Evolutionary conservation across 2,329 filamentous ascomycete species (phyloP), one percentile per base, ranked within the genome.

Genomic region (Chrysoporthe deuterocubensis): DNA sequence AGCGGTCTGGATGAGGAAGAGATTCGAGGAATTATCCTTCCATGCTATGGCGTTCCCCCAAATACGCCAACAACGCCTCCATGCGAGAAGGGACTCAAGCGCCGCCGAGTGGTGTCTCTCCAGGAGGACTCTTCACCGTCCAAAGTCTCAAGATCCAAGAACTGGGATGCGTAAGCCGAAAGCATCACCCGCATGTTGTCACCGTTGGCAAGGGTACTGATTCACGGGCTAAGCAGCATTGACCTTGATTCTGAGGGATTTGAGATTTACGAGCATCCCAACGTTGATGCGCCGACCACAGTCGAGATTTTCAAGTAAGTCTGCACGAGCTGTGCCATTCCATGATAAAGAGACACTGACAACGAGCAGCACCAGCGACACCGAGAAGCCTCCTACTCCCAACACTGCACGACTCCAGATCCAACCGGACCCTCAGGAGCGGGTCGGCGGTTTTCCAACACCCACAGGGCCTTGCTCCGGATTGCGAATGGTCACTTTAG

Each of bases 281-380:
- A 62, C 5, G 52, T 57, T 13, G 32, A 48, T 16, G 65, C 66
- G 11, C 67, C 62, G 32, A 44, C n/a, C 34, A 62, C 67, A n/a
- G 34, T 37, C 14, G 63, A 68, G 58, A 66, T 68, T 32, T 26
- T 40, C 26, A 66, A 68, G 63, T 68, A 32, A 44, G 52, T 16
- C 44, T 21, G 14, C 26, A 18, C 32, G 18, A 58, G 2, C 32
- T 8, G 3, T 50, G 32, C 5, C 21, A 21, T 46, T 32, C 16
- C 11, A 34, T 14, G 13, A 21, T 26, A 3, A 37, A 43, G 13
- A 16, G 34, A 5, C 50, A 9, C 63, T 62, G 59, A 60, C 7
- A 13, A 13, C 14, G 34, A 56, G 48, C 42, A 68, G 63, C 26
- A 59, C 42, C 52, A 65, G 50, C 34, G 63, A 59, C 1, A 43